Base-by-base conservation (phyloP, 1,284 basidiomycete species). In the Exsudoporus floridanus region DNA sequence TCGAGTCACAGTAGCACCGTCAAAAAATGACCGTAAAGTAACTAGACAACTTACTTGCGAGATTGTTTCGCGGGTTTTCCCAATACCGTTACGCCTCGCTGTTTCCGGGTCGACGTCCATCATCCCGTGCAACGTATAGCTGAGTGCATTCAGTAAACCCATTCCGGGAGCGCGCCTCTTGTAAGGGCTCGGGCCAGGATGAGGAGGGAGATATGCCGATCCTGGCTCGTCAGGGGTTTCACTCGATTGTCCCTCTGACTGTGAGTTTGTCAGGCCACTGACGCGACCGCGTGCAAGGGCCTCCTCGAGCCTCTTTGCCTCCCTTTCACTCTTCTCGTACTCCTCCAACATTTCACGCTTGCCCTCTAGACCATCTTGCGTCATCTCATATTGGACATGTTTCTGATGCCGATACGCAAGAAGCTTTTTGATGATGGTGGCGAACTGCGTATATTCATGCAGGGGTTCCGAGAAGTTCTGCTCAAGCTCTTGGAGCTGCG, bases 71-170 rank as follows among this genome's bases (percentile, higher is more conserved):
- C 92, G 81, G 2, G 94, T 94, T 75, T 96, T 98, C 57, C 88
- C 90, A 59, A 99, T 98, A 53, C 87, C 86, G 63, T 89, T 97
- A 54, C 96, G 80, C 56, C 97, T 80, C 5, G 96, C 95, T 14
- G 90, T 92, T 74, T 98, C 97, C 0, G 97, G 95, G 74, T 99
- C 97, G 7, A 92, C 91, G 64, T 99, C 97, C 88, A 99, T 98
- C 84, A 99, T 95, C 10, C 93, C 93, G 63, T 96, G 94, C 54
- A 99, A 73, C 21, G 94, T 95, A 73, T 98, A 94, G 63, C 90
- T 94, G 49, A 99, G 77, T 7, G 97, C 96, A 63, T 87, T 94
- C 38, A 99, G 68, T 25, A 99, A 74, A 7, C 94, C 95, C 77
- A 91, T 91, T 1, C 92, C 90, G 47, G 88, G 86, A 12, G 83